Evolutionary conservation across 345 rosid genomes (phyloP).

Genomic region (Salix caprea): DNA sequence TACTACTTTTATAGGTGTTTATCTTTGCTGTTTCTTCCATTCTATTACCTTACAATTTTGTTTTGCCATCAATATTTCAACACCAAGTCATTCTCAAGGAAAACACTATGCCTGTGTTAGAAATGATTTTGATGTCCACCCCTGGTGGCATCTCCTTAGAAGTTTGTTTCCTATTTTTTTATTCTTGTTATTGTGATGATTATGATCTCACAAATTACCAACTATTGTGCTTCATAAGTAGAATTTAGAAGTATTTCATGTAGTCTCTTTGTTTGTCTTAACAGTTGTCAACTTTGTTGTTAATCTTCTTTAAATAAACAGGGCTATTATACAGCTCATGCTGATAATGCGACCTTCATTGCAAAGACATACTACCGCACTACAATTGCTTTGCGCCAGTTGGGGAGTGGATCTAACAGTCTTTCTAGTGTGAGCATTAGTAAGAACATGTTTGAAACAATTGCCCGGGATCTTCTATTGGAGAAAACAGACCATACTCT

Average conservation of each 20-base stretch:
- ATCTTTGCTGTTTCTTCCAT: no score
- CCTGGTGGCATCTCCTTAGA: no score
- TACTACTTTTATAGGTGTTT: no score
- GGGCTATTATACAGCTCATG: slow-evolving; percentile 96
- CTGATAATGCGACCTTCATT: slow-evolving; percentile 79
- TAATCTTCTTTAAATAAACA: slow-evolving; percentile 27
- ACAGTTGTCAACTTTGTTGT: not conserved
- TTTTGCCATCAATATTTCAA: no score
- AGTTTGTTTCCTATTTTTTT: no score
- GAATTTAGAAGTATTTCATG: not conserved
- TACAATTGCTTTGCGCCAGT: slow-evolving; percentile 74
- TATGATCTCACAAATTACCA: no score
- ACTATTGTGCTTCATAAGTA: no score
- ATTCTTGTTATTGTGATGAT: no score
- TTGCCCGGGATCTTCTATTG: slow-evolving; percentile 78
- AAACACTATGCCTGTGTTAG: no score
- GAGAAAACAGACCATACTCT: slow-evolving; percentile 88
- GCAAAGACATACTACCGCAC: slow-evolving; percentile 90
- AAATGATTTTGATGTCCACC: no score
- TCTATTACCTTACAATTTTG: no score
- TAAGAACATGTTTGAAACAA: slow-evolving; percentile 83
- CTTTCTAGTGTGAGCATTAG: slow-evolving; percentile 82
- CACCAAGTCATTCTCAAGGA: no score
- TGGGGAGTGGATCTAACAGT: slow-evolving; percentile 64
- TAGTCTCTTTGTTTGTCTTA: not conserved